Base-by-base conservation (phyloP, 441 rosid species). In the Geranium incanum region DNA sequence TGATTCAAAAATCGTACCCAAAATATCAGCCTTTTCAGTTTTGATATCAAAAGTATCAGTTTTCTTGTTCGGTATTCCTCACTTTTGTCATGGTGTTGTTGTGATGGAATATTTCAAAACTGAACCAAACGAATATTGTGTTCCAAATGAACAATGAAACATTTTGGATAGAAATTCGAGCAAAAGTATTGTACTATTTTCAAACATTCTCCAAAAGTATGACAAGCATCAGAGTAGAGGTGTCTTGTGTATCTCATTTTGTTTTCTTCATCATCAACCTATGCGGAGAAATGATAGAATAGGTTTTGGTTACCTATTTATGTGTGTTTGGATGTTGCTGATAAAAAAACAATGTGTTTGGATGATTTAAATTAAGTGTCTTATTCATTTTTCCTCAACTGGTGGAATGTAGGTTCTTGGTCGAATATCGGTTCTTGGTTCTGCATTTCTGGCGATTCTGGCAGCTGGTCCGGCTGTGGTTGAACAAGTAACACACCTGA, bases 381-480 rank as follows among this genome's bases (percentile, higher is more conserved):
- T 65, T 33, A 23, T 23, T 15, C 64, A 74, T 50, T 16, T 28
- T 39, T 23, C 57, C 16, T 36, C 36, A 66, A 73, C 33, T 28
- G 50, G 1, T 80, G 72, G 65, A 23, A 38, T 78, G n/a, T 73
- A 90, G 97, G 97, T 95, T 68, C 97, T 92, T 69, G 87, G 97
- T 43, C 87, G 97, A 77, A 95, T 95, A 83, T 95, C 99, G 5
- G 96, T 95, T 75, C 81, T 95, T 66, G 97, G 97, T 65, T 92
- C 97, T 0, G 87, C 81, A 9, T 92, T 95, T 81, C 76, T 95
- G 69, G 98, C 98, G 41, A 84, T 92, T 74, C 83, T 95, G 65
- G 98, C 99, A 64, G 97, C 96, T 8, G 98, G 98, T 78, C 99
- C 96, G 11, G 90, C 97, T 0, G 88, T 87, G 28, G 75, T 95